phyloP scores from a whole-genome alignment of 495 filamentous ascomycete genomes.

The Filosporella fistucella region DNA sequence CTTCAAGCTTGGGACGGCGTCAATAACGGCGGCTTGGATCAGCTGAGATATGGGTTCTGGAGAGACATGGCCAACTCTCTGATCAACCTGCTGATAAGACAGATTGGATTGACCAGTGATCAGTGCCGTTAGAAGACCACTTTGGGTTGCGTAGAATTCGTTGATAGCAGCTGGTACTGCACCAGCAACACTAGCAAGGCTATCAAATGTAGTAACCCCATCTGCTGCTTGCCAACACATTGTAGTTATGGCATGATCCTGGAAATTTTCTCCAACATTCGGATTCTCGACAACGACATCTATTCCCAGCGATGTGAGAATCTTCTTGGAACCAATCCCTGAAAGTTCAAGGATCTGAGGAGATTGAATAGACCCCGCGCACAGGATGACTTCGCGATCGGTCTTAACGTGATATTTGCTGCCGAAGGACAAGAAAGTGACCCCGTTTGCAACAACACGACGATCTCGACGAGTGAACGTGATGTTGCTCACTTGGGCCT shows the following conservation, averaged over 20 bases:
- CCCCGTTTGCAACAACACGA: background rate
- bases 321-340: slow-evolving; percentile 17
- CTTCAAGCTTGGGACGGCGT: background rate
- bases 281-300: slow-evolving; percentile 32
- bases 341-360: slow-evolving; percentile 21
- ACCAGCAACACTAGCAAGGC: background rate
- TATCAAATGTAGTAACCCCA: background rate
- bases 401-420: too few species aligned
- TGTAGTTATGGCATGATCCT: slow-evolving; percentile 55
- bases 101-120: background rate
- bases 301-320: slow-evolving; percentile 39
- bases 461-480: background rate
- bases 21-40: background rate
- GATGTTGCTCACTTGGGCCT: background rate
- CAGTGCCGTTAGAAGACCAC: background rate
- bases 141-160: background rate
- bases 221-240: slow-evolving; percentile 34
- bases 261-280: slow-evolving; percentile 44
- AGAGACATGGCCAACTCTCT: background rate
- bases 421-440: background rate
- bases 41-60: background rate
- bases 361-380: slow-evolving; percentile 12
- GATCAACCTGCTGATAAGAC: background rate
- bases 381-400: slow-evolving; percentile 18
- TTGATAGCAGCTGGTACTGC: slow-evolving; percentile 34